These are phyloP conservation scores for Mortierella sp. DNA, from an alignment of 371 early-diverging fungal species.

Conservation along the genomic window DNA sequence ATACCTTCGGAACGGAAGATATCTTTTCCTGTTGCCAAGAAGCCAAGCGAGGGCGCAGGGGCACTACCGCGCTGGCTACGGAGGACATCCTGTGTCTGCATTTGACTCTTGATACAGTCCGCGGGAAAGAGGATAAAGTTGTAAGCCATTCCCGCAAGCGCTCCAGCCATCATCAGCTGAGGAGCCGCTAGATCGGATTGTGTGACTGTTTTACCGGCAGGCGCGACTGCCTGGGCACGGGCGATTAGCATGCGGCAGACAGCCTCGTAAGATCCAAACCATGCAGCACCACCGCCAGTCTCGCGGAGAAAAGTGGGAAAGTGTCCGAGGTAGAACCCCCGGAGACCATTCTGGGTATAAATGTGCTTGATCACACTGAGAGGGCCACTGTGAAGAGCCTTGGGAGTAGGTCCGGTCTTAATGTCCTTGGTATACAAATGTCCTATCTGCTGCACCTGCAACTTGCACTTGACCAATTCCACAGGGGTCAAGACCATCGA, in stretches of 20 bases:
- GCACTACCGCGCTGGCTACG: slow-evolving; percentile 24
- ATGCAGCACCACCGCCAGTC: slow-evolving; percentile 92
- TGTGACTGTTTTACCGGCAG: slow-evolving; percentile 46
- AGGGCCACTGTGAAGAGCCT: slow-evolving; percentile 74
- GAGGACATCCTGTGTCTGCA: slow-evolving; percentile 89
- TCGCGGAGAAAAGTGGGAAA: slow-evolving; percentile 92
- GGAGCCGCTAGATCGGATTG: slow-evolving; percentile 73
- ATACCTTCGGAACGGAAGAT: slow-evolving; percentile 87
- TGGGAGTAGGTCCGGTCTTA: slow-evolving; percentile 27
- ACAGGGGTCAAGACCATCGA: slow-evolving; percentile 94
- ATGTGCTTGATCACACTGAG: slow-evolving; percentile 78
- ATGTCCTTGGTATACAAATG: slow-evolving; percentile 50
- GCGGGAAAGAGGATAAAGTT: slow-evolving; percentile 93
- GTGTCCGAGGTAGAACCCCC: slow-evolving; percentile 92
- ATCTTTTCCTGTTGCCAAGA: slow-evolving; percentile 72
- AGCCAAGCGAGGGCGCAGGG: slow-evolving; percentile 43
- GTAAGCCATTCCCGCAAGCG: slow-evolving; percentile 93
- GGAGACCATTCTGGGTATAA: slow-evolving; percentile 77
- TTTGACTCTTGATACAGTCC: slow-evolving; percentile 94
- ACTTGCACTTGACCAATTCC: slow-evolving; percentile 95
- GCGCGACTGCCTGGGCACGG: slow-evolving; percentile 52
- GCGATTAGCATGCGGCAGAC: slow-evolving; percentile 74
- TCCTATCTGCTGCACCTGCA: slow-evolving; percentile 90
- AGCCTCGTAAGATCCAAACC: slow-evolving; percentile 97
- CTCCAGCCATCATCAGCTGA: slow-evolving; percentile 91